phyloP scores from a whole-genome alignment of 2,329 filamentous ascomycete genomes.

The Alternaria brassicae region DNA sequence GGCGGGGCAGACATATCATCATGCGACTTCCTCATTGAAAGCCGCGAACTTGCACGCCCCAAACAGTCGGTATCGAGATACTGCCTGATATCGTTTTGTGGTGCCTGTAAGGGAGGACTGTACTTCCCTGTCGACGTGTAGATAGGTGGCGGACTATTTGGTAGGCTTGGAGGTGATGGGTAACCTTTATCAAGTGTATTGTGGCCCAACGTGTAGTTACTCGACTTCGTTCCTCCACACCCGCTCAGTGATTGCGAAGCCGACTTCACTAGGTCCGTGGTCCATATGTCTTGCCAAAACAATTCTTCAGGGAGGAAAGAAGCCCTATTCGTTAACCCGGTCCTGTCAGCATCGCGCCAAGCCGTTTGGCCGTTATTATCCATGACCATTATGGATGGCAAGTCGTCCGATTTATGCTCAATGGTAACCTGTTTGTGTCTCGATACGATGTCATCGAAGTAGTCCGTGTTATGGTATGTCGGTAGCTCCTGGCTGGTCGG shows the following conservation, averaged over 20 bases:
- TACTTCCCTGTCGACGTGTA: conserved; percentile 8
- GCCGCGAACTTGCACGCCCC: not conserved
- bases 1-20: not conserved
- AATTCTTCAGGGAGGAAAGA: not conserved
- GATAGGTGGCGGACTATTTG: conserved; percentile 8
- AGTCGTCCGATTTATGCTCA: not conserved
- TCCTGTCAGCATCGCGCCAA: not conserved
- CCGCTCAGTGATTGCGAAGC: not conserved
- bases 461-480: conserved; percentile 8
- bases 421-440: not conserved
- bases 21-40: not conserved
- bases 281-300: not conserved
- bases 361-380: not conserved
- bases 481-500: not conserved
- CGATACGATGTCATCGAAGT: conserved; percentile 12
- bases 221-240: not conserved
- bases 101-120: not conserved
- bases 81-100: not conserved
- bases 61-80: not conserved
- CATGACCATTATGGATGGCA: not conserved
- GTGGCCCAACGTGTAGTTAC: not conserved
- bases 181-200: not conserved
- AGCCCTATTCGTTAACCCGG: not conserved
- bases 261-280: not conserved
- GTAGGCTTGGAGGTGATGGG: not conserved